Conservation (phyloP, 306 rosid species). For the Erythrophleum fordii region DNA sequence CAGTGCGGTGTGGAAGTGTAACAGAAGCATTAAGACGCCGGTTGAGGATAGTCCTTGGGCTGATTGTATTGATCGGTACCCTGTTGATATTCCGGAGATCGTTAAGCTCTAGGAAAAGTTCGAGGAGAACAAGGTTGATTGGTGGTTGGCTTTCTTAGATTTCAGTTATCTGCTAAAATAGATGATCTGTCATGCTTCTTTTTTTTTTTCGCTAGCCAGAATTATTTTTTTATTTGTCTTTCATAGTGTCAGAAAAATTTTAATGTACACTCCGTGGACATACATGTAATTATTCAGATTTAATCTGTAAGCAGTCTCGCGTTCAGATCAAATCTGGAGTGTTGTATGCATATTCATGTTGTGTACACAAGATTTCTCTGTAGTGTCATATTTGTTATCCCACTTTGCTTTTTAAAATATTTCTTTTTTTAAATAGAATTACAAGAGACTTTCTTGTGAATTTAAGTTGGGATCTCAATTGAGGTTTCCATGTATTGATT, state of each 20-base stretch:
- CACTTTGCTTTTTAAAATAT: slow-evolving; percentile 11
- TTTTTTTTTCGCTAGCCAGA: background rate
- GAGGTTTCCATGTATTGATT: background rate
- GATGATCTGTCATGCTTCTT: background rate
- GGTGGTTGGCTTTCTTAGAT: slow-evolving; percentile 22
- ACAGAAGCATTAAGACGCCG: slow-evolving; percentile 61
- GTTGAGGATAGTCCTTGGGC: slow-evolving; percentile 74
- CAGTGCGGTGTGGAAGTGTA: slow-evolving; percentile 95
- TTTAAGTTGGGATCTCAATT: slow-evolving; percentile 21
- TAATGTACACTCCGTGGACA: background rate
- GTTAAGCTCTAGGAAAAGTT: slow-evolving; percentile 63
- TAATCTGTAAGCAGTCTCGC: background rate
- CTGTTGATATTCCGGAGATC: slow-evolving; percentile 89
- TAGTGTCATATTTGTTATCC: slow-evolving; percentile 34
- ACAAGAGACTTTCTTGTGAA: slow-evolving; percentile 18
- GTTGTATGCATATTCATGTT: slow-evolving; percentile 2
- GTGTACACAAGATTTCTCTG: slow-evolving; percentile 19
- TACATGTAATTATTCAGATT: background rate
- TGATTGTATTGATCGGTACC: slow-evolving; percentile 84
- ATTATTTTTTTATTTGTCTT: background rate
- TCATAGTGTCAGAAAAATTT: background rate
- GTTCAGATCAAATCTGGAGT: background rate
- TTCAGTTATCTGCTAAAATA: slow-evolving; percentile 7
- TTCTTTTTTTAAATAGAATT: background rate
- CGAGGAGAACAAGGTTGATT: background rate